Evolutionary conservation across 345 rosid species (phyloP).

Genomic region (Populus davidiana): DNA sequence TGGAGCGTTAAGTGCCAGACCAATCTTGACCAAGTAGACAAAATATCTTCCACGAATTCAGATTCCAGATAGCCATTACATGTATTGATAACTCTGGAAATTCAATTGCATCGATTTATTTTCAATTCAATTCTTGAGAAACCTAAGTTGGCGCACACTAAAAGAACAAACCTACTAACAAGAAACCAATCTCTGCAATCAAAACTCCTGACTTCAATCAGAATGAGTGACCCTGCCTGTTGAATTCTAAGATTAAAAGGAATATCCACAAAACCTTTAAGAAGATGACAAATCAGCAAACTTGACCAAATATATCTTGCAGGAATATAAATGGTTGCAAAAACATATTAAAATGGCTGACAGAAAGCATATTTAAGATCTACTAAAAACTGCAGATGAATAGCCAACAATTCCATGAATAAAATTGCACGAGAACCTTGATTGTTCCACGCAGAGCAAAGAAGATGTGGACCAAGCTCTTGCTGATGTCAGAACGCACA

Average conservation of each 20-base stretch:
- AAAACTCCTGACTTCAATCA: neutral
- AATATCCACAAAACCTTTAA: neutral
- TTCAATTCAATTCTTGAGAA: neutral
- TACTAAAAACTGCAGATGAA: neutral
- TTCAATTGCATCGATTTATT: neutral
- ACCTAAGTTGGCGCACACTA: neutral
- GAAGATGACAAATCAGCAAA: neutral
- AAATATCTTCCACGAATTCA: neutral
- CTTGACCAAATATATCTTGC: neutral
- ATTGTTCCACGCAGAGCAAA: conserved; percentile 84
- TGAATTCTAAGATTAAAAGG: neutral
- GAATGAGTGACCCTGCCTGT: neutral
- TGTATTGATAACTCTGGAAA: neutral
- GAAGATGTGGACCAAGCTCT: conserved; percentile 85
- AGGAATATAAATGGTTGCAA: neutral
- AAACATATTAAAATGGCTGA: neutral
- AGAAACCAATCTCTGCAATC: neutral
- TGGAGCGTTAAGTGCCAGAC: neutral
- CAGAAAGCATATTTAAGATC: neutral
- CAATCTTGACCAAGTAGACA: neutral
- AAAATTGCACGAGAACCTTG: conserved; percentile 48
- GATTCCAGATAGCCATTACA: neutral
- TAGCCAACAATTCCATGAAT: neutral
- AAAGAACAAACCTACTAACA: neutral
- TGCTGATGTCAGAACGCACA: conserved; percentile 58